Evolutionary conservation across 2,329 filamentous ascomycete species (phyloP), one percentile per base, ranked within the genome.

Genomic region (Neoarthrinium moseri): DNA sequence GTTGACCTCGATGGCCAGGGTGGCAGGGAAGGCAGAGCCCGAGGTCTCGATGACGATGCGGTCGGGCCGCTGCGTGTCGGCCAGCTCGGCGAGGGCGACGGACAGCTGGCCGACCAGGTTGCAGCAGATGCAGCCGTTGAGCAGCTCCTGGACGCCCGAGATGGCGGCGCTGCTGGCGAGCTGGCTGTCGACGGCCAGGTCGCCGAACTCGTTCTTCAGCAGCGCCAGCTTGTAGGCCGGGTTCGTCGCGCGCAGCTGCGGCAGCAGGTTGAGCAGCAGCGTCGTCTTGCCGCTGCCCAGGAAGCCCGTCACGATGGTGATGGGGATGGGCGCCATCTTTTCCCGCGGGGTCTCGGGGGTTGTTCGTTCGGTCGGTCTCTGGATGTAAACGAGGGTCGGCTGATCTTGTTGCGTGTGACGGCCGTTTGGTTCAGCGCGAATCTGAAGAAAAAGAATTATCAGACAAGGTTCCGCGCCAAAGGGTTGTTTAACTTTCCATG

Each of bases 41-140:
- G 83, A 89, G 3, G 94, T 99, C 75, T 99, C 94, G 64, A 99
- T 84, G 43, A 99, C 83, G 66, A 99, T 94, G 45, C 94, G 81
- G 63, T 96, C 88, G 0, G 91, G 92, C 0, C 55, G 51, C 26
- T 75, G 65, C 12, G 64, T 65, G 20, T 71, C 66, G 41, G 80
- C 79, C 32, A 99, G 83, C 60, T 94, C 84, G 34, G 79, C 71
- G 15, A 99, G 83, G 2, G 92, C 91, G 38, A 87, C 83, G 49
- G 83, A 81, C 6, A 99, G 82, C 66, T 95, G 89, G 13, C 94
- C 94, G 50, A 99, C 92, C 21, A 97, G 86, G 65, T 97, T 97
- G 74, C 94, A 99, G 80, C 94, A 99, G 68, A 99, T 97, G 71
- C 94, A 97, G 55, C 92, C 94, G 65, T 96, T 95, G 44, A 99